Evolutionary conservation across 768 basidiomycete genomes (phyloP).

Genomic region (Pleurotus eryngii): DNA sequence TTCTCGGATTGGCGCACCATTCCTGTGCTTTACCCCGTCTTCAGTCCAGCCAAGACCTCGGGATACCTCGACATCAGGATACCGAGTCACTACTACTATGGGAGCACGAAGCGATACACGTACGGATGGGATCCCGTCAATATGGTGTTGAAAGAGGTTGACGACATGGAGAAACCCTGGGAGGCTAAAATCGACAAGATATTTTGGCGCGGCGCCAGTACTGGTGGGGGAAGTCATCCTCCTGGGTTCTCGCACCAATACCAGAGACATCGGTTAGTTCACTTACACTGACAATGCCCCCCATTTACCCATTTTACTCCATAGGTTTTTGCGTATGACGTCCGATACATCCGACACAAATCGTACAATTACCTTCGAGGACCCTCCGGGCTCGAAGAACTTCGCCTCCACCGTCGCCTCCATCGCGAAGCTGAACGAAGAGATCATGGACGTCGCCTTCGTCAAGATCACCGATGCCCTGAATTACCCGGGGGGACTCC

Average conservation of each 20-base stretch:
- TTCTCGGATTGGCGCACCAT: conserved; percentile 96
- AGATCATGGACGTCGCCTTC: conserved; percentile 87
- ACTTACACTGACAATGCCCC: background rate
- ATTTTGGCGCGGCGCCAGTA: conserved; percentile 96
- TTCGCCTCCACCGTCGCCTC: conserved; percentile 64
- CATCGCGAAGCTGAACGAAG: conserved; percentile 59
- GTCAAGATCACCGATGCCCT: conserved; percentile 69
- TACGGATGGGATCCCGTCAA: conserved; percentile 88
- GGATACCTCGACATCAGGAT: conserved; percentile 92
- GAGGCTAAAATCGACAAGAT: conserved; percentile 81
- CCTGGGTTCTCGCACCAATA: conserved; percentile 79
- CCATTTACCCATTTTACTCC: conserved; percentile 20
- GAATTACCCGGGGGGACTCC: conserved; percentile 73
- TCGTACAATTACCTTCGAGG: conserved; percentile 66
- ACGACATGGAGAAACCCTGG: conserved; percentile 88
- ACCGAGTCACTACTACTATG: conserved; percentile 96
- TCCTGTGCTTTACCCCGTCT: conserved; percentile 85
- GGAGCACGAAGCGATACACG: conserved; percentile 75
- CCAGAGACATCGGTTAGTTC: conserved; percentile 74
- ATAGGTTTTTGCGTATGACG: conserved; percentile 72
- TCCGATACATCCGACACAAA: conserved; percentile 51
- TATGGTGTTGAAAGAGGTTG: conserved; percentile 68
- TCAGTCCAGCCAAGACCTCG: conserved; percentile 84
- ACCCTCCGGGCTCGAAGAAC: conserved; percentile 54
- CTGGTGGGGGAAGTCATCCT: conserved; percentile 88